Base-by-base conservation (phyloP, 345 rosid species). In the Arabis hirsuta region DNA sequence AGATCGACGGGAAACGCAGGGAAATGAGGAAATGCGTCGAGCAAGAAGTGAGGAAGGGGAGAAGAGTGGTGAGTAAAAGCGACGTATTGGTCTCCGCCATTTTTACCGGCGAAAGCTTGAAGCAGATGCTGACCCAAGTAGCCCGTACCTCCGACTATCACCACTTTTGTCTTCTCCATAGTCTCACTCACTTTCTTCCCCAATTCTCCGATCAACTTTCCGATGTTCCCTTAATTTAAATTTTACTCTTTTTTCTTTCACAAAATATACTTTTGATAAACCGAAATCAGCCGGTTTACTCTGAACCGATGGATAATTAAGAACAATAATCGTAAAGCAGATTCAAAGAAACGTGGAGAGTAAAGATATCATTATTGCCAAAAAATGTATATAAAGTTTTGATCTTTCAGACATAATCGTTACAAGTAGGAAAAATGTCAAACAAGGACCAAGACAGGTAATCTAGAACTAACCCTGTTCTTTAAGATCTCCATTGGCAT, bases 41-140 rank as follows among this genome's bases (percentile, higher is more conserved):
- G 82, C 69, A 93, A 60, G 4, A 74, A 65, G 36, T 38, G 81
- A 26, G 90, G 84, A 51, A 81, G 83, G 22, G 84, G 86, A 44
- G 61, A 61, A 74, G 95, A 86, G 67, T 81, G 85, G 79, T 86
- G 67, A 22, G 90, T 86, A 72, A 85, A 90, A 57, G 95, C 89
- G 45, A 91, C 65, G 55, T 66, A 83, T 16, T 77, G 78, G 48
- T 45, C 58, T 47, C 66, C 78, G 38, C 58, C 73, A 43, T 76
- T 58, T 66, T 65, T 73, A 68, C 41, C 81, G 10, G 84, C 73
- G 46, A 86, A 51, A 12, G 75, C 81, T 78, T 82, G 83, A 64
- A 94, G 75, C n/a, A 94, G 65, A 76, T 94, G 98, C 78, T 94
- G 97, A 14, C 97, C 97, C 76, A 94, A 67, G 84, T 94, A 94